These are phyloP conservation scores for Eimeria praecox DNA, from an alignment of 169 alveolate species.

Conservation along the genomic window DNA sequence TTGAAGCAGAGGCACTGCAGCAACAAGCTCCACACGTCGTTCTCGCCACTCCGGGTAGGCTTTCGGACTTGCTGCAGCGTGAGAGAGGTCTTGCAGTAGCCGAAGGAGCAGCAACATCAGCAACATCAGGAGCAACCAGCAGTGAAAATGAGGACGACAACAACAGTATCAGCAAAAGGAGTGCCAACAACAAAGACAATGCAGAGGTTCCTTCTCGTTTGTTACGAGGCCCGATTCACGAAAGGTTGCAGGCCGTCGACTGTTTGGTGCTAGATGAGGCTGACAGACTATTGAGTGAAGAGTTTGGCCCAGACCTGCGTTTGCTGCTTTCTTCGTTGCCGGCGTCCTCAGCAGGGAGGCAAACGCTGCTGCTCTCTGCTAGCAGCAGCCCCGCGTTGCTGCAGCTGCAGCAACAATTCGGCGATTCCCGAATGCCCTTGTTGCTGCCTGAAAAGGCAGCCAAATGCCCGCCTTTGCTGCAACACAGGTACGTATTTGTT, in stretches of 20 bases:
- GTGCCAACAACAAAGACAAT: neutral
- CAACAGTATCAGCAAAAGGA: constrained; percentile 44
- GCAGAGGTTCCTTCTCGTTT: constrained; percentile 84
- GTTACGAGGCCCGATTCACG: constrained; percentile 41
- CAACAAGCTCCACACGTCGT: constrained; percentile 96
- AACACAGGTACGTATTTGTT: constrained; percentile 91
- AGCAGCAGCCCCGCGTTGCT: constrained; percentile 97
- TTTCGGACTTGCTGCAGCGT: constrained; percentile 89
- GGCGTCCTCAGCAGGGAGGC: constrained; percentile 89
- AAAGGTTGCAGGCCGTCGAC: constrained; percentile 89
- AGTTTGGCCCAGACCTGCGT: constrained; percentile 90
- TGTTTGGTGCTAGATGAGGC: constrained; percentile 98
- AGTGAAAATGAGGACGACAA: neutral
- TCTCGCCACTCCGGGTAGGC: constrained; percentile 98
- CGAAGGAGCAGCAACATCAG: neutral
- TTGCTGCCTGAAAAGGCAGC: constrained; percentile 75
- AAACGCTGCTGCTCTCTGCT: constrained; percentile 98
- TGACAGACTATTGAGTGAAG: constrained; percentile 95
- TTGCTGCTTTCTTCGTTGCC: constrained; percentile 89
- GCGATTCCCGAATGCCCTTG: constrained; percentile 91
- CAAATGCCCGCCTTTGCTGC: constrained; percentile 85
- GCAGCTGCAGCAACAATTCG: constrained; percentile 91
- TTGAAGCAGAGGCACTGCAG: constrained; percentile 69
- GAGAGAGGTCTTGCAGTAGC: constrained; percentile 67
- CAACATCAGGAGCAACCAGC: neutral